Percentiles rank a stretch among this genome's conserved stretches.
Conservation (phyloP, 2,329 filamentous ascomycete species). For the Dactylellina leptospora region DNA sequence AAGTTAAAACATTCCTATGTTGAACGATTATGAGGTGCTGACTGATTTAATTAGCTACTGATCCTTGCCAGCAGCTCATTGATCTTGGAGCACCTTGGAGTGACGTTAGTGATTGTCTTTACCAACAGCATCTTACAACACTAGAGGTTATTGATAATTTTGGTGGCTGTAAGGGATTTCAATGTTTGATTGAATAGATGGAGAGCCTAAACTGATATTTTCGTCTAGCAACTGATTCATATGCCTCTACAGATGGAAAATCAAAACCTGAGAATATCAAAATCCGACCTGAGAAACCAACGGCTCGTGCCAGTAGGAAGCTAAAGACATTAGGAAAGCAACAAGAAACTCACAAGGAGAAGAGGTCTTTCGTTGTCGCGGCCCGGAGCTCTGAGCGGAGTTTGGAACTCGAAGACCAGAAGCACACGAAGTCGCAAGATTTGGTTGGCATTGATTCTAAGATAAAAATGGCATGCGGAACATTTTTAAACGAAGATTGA, state of each 20-base stretch:
- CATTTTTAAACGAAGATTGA: too few relatives aligned
- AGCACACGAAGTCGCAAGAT: too few relatives aligned
- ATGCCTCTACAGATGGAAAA: not conserved
- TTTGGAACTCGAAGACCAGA: too few relatives aligned
- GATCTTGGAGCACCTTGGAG: constrained; percentile 16
- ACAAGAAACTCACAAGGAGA: too few relatives aligned
- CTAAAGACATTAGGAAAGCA: too few relatives aligned
- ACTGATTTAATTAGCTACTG: constrained; percentile 18
- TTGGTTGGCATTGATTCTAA: too few relatives aligned
- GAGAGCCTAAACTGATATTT: not conserved
- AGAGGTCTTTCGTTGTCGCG: too few relatives aligned
- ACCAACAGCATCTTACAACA: constrained; percentile 16
- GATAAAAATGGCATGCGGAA: too few relatives aligned
- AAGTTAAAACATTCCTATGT: too few relatives aligned
- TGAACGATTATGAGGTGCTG: not conserved
- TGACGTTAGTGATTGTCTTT: constrained; percentile 18
- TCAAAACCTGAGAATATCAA: not conserved
- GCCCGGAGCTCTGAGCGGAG: too few relatives aligned
- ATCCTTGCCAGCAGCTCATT: constrained; percentile 29
- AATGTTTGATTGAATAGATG: too few relatives aligned
- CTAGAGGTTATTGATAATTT: constrained; percentile 34
- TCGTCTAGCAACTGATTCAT: constrained; percentile 14
- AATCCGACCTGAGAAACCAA: not conserved
- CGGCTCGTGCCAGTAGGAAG: not conserved
- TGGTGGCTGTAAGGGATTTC: constrained; percentile 6